Percentiles rank a stretch among this genome's conserved stretches.
phyloP scores from a whole-genome alignment of 345 rosid species.

The Punica granatum region DNA sequence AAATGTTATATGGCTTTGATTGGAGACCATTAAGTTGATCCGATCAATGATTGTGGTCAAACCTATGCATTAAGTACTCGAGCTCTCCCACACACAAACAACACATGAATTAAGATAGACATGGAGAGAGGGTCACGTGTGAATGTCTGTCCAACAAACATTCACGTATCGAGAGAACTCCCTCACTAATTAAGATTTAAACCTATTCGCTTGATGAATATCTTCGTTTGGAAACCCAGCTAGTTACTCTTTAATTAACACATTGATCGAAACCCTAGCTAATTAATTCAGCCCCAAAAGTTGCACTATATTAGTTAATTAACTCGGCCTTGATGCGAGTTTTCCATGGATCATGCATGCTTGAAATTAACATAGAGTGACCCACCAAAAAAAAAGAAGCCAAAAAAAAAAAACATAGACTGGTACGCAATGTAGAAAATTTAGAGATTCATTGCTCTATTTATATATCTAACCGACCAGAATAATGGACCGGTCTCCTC shows the following conservation, averaged over 20 bases:
- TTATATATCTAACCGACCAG: no score
- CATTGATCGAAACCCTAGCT: background rate
- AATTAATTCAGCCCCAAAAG: no score
- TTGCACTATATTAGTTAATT: no score
- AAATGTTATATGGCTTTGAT: constrained; percentile 3
- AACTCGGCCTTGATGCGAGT: no score
- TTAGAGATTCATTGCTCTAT: no score
- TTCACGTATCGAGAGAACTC: constrained; percentile 20
- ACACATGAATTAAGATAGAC: background rate
- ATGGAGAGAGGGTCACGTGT: constrained; percentile 11
- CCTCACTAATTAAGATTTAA: background rate
- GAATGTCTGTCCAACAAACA: constrained; percentile 39
- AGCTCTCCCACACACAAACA: background rate
- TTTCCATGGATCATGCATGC: no score
- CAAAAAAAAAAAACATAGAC: no score
- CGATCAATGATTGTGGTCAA: constrained; percentile 15
- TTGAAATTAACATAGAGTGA: no score
- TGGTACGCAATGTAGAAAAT: no score
- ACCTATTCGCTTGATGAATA: no score
- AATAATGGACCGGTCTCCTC: no score
- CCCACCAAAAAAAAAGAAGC: no score
- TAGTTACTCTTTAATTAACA: background rate
- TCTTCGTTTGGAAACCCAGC: constrained; percentile 1
- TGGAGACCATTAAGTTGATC: constrained; percentile 5
- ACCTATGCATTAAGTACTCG: constrained; percentile 6